phyloP scores from a whole-genome alignment of 2,329 filamentous ascomycete species.

The Botrytis cinerea region DNA sequence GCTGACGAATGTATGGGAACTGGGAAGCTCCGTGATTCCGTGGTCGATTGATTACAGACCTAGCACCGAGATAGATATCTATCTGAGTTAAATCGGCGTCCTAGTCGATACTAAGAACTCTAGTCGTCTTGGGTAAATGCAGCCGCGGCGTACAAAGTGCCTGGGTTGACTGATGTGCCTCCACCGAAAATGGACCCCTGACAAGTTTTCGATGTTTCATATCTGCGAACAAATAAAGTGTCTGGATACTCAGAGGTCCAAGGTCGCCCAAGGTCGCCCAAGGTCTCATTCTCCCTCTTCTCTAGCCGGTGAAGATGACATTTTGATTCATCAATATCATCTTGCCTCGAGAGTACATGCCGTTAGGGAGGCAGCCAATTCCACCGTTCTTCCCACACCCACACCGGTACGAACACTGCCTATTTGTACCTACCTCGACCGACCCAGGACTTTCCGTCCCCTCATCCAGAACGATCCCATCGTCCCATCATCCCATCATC shows the following conservation, averaged over 20 bases:
- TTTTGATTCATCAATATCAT: slow-evolving; percentile 19
- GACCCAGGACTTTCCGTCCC: not conserved
- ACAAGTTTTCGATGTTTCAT: slow-evolving; percentile 13
- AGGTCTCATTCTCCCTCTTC: not conserved
- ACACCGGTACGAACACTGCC: not conserved
- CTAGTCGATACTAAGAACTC: not conserved
- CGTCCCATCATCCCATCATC: not conserved
- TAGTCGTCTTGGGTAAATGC: not conserved
- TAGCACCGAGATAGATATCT: too few species aligned
- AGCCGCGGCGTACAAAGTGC: not conserved
- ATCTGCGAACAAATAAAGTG: not conserved
- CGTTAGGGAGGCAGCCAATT: too few species aligned
- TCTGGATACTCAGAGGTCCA: not conserved
- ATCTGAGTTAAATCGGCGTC: not conserved
- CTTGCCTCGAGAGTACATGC: too few species aligned
- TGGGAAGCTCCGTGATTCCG: too few species aligned
- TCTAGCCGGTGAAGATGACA: not conserved
- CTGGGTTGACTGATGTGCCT: slow-evolving; percentile 5
- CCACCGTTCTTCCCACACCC: too few species aligned
- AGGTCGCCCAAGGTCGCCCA: not conserved
- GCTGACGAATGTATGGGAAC: too few species aligned
- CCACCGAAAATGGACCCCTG: slow-evolving; percentile 10
- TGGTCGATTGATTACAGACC: too few species aligned
- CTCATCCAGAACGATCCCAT: not conserved
- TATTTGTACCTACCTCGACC: not conserved